Evolutionary conservation across 768 basidiomycete species (phyloP), one percentile per base, ranked within the genome.

Genomic region (Cytidiella melzeri): DNA sequence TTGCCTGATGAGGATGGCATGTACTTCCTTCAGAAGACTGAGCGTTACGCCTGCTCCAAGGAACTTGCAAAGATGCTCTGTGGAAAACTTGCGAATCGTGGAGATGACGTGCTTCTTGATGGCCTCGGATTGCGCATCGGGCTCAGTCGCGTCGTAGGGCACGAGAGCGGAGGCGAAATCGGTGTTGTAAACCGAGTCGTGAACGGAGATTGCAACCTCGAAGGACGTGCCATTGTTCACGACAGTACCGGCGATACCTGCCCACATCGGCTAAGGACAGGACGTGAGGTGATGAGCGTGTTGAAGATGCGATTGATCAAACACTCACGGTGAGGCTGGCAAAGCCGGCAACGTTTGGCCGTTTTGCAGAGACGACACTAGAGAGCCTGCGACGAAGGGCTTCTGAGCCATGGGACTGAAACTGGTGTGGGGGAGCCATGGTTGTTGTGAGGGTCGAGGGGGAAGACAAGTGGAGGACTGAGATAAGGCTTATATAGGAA

Each of bases 111-210:
- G 77, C 41, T 66, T 68, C 64, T 85, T 82, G 61, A 91, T 85
- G 20, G 70, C 72, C 47, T 76, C 66, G 11, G 77, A 74, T 60
- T 76, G 84, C 54, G 76, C 75, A 13, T 77, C 72, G 9, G 78
- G 70, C 43, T 76, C 71, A 49, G 73, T 69, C 3, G 74, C 47
- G 50, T 68, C 67, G 67, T 77, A 84, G 0, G 79, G 67, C 53
- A 91, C 63, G 42, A 69, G 57, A 54, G 70, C 55, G 19, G 87
- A 85, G 18, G 81, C 67, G 58, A 81, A 91, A 64, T 91, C 88
- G 54, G 87, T 87, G 67, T 74, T 81, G 64, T 92, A 92, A 62
- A 90, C 86, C 13, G 84, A 87, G 64, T 92, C 89, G 61, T 91
- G 88, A 42, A 91, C 73, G 49, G 87, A 86, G 61, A 90, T 73